Percentiles rank a stretch among this genome's conserved stretches.
Conservation (phyloP, 139 green algal genomes). For the Astrephomene gubernaculifera region DNA sequence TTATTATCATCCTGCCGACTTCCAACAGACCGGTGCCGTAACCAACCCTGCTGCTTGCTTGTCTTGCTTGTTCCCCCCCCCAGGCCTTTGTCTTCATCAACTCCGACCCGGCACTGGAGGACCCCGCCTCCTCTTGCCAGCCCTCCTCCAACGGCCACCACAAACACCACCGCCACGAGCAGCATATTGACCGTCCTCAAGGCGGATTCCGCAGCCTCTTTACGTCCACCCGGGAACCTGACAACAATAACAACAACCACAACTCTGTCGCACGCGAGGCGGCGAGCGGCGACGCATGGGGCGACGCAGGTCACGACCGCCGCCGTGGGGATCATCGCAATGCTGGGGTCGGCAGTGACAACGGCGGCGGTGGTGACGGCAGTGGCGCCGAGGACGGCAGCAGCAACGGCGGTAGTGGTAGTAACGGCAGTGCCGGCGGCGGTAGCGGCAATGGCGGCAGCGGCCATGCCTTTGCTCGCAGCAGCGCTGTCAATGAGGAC, state of each 20-base stretch:
- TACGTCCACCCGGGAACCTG: no score
- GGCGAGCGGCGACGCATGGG: not conserved
- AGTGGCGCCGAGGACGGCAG: not conserved
- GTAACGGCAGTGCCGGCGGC: not conserved
- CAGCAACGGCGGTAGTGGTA: not conserved
- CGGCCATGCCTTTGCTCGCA: conserved; percentile 58
- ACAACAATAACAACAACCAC: not conserved
- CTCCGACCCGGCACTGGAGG: conserved; percentile 15
- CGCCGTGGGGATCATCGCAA: not conserved
- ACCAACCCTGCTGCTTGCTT: no score
- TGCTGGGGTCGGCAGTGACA: not conserved
- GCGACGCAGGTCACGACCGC: not conserved
- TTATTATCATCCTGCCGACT: no score
- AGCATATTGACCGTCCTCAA: not conserved
- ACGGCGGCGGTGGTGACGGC: not conserved
- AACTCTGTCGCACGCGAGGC: not conserved
- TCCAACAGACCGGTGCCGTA: no score
- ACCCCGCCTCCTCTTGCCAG: conserved; percentile 42
- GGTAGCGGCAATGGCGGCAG: not conserved
- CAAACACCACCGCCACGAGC: not conserved
- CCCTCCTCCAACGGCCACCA: not conserved
- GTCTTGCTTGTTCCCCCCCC: no score
- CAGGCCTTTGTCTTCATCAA: conserved; percentile 30
- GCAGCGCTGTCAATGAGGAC: conserved; percentile 86
- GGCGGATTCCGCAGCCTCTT: no score